Conservation (phyloP, 495 filamentous ascomycete species). For the Xylaria longipes region DNA sequence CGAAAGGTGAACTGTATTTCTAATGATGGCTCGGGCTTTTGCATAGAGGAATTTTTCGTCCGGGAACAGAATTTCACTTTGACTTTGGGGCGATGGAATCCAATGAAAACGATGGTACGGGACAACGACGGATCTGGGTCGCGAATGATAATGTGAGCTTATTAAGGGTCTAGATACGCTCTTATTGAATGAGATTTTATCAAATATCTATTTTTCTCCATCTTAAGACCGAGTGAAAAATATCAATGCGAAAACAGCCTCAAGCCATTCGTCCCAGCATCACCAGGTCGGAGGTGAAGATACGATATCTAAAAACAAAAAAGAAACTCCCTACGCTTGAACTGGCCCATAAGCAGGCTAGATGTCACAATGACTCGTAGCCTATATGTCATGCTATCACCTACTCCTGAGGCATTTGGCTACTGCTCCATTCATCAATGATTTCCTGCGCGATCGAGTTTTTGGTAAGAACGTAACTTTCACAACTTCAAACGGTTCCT, state of each 20-base stretch:
- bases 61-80: background rate
- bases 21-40: background rate
- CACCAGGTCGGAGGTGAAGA: background rate
- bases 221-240: background rate
- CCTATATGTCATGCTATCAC: background rate
- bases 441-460: background rate
- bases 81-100: background rate
- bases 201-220: background rate
- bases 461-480: background rate
- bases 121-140: background rate
- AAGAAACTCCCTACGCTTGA: background rate
- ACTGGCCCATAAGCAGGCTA: background rate
- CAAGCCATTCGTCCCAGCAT: background rate
- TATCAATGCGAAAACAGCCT: background rate
- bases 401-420: background rate
- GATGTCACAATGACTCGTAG: too few relatives aligned
- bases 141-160: background rate
- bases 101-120: background rate
- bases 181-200: background rate
- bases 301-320: background rate
- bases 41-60: constrained; percentile 1
- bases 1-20: background rate
- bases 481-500: background rate
- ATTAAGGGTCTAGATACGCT: background rate
- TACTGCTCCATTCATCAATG: background rate